Evolutionary conservation across 805 yeast species (phyloP).

Genomic region (Lipomyces mesembrius): DNA sequence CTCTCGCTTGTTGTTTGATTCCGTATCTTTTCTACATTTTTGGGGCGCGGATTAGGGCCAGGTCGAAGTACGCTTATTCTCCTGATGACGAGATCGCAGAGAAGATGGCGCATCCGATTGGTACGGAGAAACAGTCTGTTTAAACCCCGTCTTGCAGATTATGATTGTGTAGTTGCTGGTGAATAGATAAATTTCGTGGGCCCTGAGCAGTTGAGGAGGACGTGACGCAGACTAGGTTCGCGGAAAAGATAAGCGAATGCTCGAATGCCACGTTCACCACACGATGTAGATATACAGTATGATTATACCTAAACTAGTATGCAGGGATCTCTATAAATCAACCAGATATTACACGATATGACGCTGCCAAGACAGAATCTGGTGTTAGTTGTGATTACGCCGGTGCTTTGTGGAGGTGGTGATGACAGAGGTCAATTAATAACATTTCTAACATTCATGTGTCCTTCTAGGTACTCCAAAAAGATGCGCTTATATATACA

Average conservation of each 20-base stretch:
- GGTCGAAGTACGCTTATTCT: constrained; percentile 67
- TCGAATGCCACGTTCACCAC: too few relatives aligned
- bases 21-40: constrained; percentile 59
- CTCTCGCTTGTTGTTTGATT: constrained; percentile 57
- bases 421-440: neutral
- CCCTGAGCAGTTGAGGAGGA: too few relatives aligned
- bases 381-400: neutral
- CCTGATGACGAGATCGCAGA: constrained; percentile 46
- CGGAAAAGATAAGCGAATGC: too few relatives aligned
- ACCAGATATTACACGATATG: neutral
- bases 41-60: constrained; percentile 55
- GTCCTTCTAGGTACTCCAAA: neutral
- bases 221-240: too few relatives aligned
- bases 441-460: neutral
- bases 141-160: neutral
- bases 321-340: neutral
- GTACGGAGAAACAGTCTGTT: neutral
- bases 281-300: too few relatives aligned
- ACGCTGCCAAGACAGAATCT: too few relatives aligned
- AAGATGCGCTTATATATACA: neutral
- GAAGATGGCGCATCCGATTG: constrained; percentile 26
- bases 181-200: too few relatives aligned
- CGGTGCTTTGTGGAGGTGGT: neutral
- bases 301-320: too few relatives aligned
- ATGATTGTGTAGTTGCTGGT: neutral